These are phyloP conservation scores for Aspergillus mulundensis DNA, from an alignment of 495 filamentous ascomycete genomes.

Conservation along the genomic window DNA sequence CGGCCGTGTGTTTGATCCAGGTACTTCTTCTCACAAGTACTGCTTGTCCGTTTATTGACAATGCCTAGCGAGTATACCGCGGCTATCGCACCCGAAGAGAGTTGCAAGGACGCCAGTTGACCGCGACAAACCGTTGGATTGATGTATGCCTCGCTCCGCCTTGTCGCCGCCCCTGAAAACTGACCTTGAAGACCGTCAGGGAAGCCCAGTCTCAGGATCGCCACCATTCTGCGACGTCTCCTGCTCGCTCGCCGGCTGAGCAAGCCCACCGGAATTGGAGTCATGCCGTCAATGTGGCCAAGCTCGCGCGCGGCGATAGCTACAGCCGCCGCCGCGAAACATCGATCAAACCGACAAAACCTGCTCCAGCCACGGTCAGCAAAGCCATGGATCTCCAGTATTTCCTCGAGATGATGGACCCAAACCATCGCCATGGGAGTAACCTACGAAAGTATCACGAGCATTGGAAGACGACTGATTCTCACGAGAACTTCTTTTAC, in stretches of 20 bases:
- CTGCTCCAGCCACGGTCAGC: conserved; percentile 41
- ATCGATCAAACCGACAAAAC: neutral
- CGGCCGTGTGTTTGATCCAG: conserved; percentile 33
- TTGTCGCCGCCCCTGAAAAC: neutral
- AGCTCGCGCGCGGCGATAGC: conserved; percentile 60
- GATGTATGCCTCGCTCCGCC: conserved; percentile 38
- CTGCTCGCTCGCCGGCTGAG: conserved; percentile 14
- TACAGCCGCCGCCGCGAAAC: conserved; percentile 27
- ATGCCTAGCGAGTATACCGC: conserved; percentile 59
- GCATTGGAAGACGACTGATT: conserved; percentile 73
- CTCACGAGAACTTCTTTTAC: conserved; percentile 88
- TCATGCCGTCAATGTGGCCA: conserved; percentile 63
- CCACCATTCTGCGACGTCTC: conserved; percentile 33
- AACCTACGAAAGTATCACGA: conserved; percentile 82
- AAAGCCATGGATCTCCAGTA: conserved; percentile 86
- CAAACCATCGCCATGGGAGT: conserved; percentile 81
- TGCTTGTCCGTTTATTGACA: neutral
- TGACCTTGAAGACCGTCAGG: conserved; percentile 46
- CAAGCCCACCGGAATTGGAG: conserved; percentile 69
- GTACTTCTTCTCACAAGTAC: conserved; percentile 14
- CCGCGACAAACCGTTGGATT: conserved; percentile 65
- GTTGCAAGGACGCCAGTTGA: conserved; percentile 58
- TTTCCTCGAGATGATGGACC: conserved; percentile 90
- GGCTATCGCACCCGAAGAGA: conserved; percentile 66
- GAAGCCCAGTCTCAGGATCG: conserved; percentile 60